Conservation (phyloP, 495 filamentous ascomycete genomes). For the Cryomyces antarcticus region DNA sequence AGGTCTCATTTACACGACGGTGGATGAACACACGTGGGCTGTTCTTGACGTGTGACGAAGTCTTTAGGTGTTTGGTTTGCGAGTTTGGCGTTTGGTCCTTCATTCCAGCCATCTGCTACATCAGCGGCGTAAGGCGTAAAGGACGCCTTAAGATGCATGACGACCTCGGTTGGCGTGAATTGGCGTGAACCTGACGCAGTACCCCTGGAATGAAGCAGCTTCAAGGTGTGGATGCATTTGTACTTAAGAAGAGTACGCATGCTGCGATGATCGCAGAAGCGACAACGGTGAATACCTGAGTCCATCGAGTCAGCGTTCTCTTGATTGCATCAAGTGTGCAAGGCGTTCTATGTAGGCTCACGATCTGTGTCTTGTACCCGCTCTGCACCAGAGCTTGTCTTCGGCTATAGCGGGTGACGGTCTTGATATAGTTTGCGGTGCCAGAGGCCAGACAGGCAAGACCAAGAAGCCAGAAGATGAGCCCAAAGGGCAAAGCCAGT, state of each 20-base stretch:
- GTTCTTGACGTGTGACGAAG: slow-evolving; percentile 6
- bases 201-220: too few species aligned
- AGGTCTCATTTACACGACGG: slow-evolving; percentile 71
- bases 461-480: slow-evolving; percentile 72
- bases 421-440: slow-evolving; percentile 69
- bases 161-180: too few species aligned
- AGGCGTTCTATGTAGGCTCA: slow-evolving; percentile 18
- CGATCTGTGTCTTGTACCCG: slow-evolving; percentile 79
- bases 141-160: too few species aligned
- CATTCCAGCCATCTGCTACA: not conserved
- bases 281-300: slow-evolving; percentile 48
- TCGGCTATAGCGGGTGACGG: slow-evolving; percentile 64
- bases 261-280: slow-evolving; percentile 63
- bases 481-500: slow-evolving; percentile 65
- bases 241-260: slow-evolving; percentile 47
- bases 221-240: slow-evolving; percentile 26
- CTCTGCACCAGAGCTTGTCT: slow-evolving; percentile 73
- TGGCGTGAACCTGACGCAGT: too few species aligned
- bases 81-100: too few species aligned
- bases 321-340: not conserved
- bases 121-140: too few species aligned
- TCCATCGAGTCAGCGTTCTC: not conserved
- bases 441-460: slow-evolving; percentile 56
- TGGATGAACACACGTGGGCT: slow-evolving; percentile 48
- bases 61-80: not conserved